phyloP scores from a whole-genome alignment of 495 filamentous ascomycete genomes.

The Clavariopsis aquatica region DNA sequence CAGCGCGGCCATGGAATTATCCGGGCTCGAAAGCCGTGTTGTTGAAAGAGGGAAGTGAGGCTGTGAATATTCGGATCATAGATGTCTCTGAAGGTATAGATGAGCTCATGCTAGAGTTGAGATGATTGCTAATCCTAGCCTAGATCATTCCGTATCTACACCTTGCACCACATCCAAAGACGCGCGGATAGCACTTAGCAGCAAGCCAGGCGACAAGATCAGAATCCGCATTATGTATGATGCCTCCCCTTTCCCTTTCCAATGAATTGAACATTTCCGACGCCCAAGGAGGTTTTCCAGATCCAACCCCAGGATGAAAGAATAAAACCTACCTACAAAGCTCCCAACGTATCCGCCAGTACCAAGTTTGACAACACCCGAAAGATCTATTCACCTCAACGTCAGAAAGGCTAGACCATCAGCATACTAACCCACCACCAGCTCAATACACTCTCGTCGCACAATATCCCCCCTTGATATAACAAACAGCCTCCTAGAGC shows the following conservation, averaged over 20 bases:
- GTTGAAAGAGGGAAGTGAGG: neutral
- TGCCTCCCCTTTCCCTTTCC: neutral
- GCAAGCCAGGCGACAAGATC: neutral
- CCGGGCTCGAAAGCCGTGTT: neutral
- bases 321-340: too few relatives aligned
- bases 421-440: too few relatives aligned
- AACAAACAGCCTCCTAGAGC: neutral
- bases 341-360: too few relatives aligned
- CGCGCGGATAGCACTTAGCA: constrained; percentile 3
- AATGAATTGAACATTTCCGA: neutral
- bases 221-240: constrained; percentile 10
- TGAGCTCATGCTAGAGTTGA: neutral
- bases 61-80: neutral
- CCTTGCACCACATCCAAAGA: neutral
- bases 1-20: neutral
- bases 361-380: too few relatives aligned
- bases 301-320: too few relatives aligned
- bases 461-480: constrained; percentile 5
- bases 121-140: neutral
- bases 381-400: too few relatives aligned
- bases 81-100: constrained; percentile 7
- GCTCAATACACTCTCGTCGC: too few relatives aligned
- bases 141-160: neutral
- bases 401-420: too few relatives aligned
- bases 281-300: too few relatives aligned